Evolutionary conservation across 371 early-diverging fungal species (phyloP), one percentile per base, ranked within the genome.

Genomic region (Apophysomyces variabilis): DNA sequence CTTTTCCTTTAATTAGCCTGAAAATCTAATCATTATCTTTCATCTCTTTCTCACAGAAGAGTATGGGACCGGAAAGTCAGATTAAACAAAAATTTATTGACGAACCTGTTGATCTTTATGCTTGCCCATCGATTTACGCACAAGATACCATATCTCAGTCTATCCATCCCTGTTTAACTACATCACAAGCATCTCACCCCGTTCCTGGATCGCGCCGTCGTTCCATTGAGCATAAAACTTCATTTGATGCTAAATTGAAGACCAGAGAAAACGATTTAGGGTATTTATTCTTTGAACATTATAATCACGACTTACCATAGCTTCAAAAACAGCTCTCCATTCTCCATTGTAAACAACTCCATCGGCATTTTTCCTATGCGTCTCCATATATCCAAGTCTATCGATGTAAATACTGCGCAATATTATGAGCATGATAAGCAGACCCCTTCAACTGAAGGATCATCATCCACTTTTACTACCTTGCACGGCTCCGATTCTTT

Each of bases 131-230:
- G 6, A 50, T 50, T 21, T 26, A 50, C 11, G 21, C 54, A 50
- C 54, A 50, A 50, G 54, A 50, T 50, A 32, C 54, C 54, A 16
- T 9, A 21, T 9, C 54, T 12, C 44, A 58, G n/a, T 60, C 63
- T 14, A 61, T 64, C 7, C 67, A 71, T 62, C 61, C 21, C 38
- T 62, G 38, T 50, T 50, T 21, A 50, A 62, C 63, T 1, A 54
- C 43, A 36, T 60, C 64, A 35, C 66, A 65, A 60, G 57, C 68
- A 12, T 72, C 77, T 36, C 63, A 71, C 21, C 77, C 80, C 35
- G 66, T 77, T 7, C 78, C 80, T 58, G 76, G 65, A 44, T 78
- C 80, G 37, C 63, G 76, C 18, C 71, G 74, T 14, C 79, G 77
- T 63, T 81, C 82, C 9, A 73, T 64, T 44, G 77, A 74, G 39